Evolutionary conservation across 1,139 yeast genomes (phyloP).

Genomic region (Yamadazyma songkhlaensis): DNA sequence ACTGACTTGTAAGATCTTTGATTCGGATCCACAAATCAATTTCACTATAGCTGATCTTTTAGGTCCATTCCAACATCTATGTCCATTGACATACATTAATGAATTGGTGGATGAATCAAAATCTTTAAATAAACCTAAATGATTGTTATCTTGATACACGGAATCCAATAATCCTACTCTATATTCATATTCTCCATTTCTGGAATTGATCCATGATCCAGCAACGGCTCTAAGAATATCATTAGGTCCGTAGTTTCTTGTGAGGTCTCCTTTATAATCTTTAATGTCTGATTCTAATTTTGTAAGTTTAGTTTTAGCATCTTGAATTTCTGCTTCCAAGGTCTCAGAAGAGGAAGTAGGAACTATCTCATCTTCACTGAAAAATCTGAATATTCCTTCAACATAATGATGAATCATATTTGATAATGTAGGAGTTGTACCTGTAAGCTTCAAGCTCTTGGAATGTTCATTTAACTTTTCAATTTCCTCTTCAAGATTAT

Average conservation of each 20-base stretch:
- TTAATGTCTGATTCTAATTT: slow-evolving; percentile 19
- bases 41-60: slow-evolving; percentile 64
- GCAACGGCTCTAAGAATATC: slow-evolving; percentile 63
- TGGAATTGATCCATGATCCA: slow-evolving; percentile 45
- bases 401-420: slow-evolving; percentile 27
- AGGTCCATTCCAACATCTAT: slow-evolving; percentile 95
- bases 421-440: slow-evolving; percentile 19
- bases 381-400: slow-evolving; percentile 8
- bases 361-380: slow-evolving; percentile 7
- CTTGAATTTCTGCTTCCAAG: slow-evolving; percentile 17
- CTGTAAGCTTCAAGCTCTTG: slow-evolving; percentile 7
- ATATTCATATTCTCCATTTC: slow-evolving; percentile 70
- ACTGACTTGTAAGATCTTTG: slow-evolving; percentile 58
- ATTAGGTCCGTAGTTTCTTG: slow-evolving; percentile 52
- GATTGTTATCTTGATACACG: slow-evolving; percentile 57
- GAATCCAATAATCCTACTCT: slow-evolving; percentile 58
- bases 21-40: slow-evolving; percentile 63
- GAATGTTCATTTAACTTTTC: slow-evolving; percentile 12
- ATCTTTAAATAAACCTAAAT: slow-evolving; percentile 49
- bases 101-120: slow-evolving; percentile 33
- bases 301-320: slow-evolving; percentile 14
- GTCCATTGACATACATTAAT: slow-evolving; percentile 57
- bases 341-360: slow-evolving; percentile 6
- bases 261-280: slow-evolving; percentile 18
- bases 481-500: slow-evolving; percentile 9